Evolutionary conservation across 345 rosid genomes (phyloP), one percentile per base, ranked within the genome.

Genomic region (Gossypium rotundifolium): DNA sequence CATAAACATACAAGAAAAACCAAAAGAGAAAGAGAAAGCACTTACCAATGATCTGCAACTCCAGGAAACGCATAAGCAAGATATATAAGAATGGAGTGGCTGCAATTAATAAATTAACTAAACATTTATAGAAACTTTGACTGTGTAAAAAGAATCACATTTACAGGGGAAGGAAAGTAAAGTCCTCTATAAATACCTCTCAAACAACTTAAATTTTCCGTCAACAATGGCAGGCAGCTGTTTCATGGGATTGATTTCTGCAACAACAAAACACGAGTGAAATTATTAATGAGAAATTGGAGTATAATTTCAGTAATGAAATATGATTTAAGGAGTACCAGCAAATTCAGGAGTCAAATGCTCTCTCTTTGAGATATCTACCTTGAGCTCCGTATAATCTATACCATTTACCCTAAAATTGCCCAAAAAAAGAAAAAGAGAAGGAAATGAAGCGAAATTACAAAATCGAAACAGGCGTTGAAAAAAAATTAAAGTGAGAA

Each of bases 41-140:
- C 88, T 68, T 75, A 94, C 97, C 98, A 94, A 67, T 91, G 93
- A 76, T 94, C 94, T 38, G 84, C 83, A 73, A 94, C 89, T 75
- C 94, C 94, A 58, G 97, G 98, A 69, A 84, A 91, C 67, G 81
- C 87, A 18, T 85, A 84, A 53, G 93, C 87, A 51, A 91, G 92
- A 79, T 91, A 94, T 53, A 85, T 87, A 69, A 94, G 83, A 75
- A 94, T 94, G 5, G 98, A 90, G 22, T 91, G 97, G 78, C 97
- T 94, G 92, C 87, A 5, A 57, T 33, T 33, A 33, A 33, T 5
- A 33, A 33, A 5, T 33, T 33, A 33, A 33, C 7, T 33, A 33
- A 33, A 5, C 1, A 33, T 33, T 33, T 5, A 33, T 33, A 5
- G 40, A 33, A 33, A 33, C 40, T 33, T 33, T 33, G 40, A 33